Conservation (phyloP, 257 asterid species). For the Prunella vulgaris region DNA sequence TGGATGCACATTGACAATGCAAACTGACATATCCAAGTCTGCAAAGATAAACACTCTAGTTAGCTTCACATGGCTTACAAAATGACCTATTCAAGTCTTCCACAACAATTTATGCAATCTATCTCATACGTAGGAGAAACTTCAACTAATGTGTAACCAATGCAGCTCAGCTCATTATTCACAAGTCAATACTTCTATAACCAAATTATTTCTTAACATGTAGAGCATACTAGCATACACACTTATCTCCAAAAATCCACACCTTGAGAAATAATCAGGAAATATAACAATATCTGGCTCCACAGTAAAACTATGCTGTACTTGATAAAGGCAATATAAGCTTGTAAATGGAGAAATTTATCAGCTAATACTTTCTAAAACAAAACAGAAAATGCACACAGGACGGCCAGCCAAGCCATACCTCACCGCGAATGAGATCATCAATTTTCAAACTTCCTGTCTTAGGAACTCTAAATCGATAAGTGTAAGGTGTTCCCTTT, state of each 20-base stretch:
- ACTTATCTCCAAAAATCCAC: background rate
- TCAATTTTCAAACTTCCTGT: constrained; percentile 66
- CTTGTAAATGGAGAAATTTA: background rate
- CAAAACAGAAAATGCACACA: background rate
- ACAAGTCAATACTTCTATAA: background rate
- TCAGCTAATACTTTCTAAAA: background rate
- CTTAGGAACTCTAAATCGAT: constrained; percentile 87
- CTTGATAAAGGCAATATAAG: background rate
- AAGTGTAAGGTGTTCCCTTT: constrained; percentile 80
- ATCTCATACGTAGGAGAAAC: background rate
- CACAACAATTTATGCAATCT: background rate
- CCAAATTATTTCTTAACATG: background rate
- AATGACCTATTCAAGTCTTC: background rate
- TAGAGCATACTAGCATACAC: background rate
- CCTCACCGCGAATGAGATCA: constrained; percentile 96
- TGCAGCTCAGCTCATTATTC: background rate
- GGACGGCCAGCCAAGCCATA: constrained; percentile 22
- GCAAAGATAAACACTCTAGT: background rate
- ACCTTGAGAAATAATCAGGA: background rate
- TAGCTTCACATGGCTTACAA: background rate
- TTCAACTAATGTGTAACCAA: background rate
- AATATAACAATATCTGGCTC: background rate
- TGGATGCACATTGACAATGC: background rate
- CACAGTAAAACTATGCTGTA: background rate
- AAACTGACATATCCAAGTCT: background rate